A percentile compares a stretch with the other conserved stretches of the same genome.
phyloP scores from a whole-genome alignment of 306 rosid genomes.

The Rosa rugosa region DNA sequence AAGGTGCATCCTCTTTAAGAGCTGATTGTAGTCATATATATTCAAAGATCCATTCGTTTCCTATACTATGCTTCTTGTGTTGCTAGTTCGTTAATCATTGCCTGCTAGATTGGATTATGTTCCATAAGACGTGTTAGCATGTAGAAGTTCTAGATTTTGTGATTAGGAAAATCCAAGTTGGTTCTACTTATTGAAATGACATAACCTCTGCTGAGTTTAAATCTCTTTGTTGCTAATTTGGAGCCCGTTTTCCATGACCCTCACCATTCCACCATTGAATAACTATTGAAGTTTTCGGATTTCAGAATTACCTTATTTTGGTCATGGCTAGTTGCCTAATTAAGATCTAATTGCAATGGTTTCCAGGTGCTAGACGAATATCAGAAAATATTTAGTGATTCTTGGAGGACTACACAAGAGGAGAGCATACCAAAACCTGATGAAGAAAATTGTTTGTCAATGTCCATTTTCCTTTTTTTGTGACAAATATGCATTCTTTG shows the following conservation, averaged over 20 bases:
- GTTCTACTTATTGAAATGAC: neutral
- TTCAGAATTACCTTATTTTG: neutral
- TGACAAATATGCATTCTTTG: neutral
- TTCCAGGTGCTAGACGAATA: slow-evolving; percentile 79
- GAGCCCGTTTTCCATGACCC: neutral
- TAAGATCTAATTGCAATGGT: slow-evolving; percentile 18
- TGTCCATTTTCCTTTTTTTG: no score
- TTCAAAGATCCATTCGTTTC: neutral
- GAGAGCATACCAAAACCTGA: slow-evolving; percentile 29
- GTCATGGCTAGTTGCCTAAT: neutral
- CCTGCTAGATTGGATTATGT: neutral
- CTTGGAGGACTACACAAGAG: slow-evolving; percentile 63
- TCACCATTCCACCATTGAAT: neutral
- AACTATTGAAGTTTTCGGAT: neutral
- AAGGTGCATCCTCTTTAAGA: slow-evolving; percentile 1
- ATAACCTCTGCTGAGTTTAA: neutral
- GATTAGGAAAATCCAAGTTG: neutral
- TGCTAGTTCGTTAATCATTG: neutral
- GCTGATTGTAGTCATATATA: neutral
- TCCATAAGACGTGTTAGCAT: neutral
- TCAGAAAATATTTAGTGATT: slow-evolving; percentile 64
- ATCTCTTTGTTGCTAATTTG: neutral
- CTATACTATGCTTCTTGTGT: neutral
- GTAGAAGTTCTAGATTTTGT: neutral
- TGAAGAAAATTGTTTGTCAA: no score